Evolutionary conservation across 23 red algal species (phyloP).

Genomic region (Gracilaria domingensis): DNA sequence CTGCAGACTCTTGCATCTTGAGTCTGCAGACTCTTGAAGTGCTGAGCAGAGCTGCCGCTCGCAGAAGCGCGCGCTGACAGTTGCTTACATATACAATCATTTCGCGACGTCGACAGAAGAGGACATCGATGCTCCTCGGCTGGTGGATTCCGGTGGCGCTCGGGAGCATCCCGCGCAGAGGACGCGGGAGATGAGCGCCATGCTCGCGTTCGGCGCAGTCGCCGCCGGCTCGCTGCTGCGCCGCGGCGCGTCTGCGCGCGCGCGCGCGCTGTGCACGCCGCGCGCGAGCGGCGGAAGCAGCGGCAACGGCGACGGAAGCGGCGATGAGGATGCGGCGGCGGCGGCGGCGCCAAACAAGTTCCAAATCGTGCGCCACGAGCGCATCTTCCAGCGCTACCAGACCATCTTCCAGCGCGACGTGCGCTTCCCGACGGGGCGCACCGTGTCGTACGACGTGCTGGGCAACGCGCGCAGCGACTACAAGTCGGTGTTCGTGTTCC

Average conservation of each 20-base stretch:
- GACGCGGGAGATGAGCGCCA: too few species aligned
- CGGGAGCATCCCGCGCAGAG: too few species aligned
- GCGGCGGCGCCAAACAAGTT: constrained; percentile 7
- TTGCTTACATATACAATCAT: too few species aligned
- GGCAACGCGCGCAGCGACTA: constrained; percentile 46
- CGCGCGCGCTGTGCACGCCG: neutral
- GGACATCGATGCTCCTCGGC: too few species aligned
- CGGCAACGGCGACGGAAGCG: neutral
- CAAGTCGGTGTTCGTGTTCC: constrained; percentile 83
- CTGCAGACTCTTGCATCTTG: too few species aligned
- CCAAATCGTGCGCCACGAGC: constrained; percentile 40
- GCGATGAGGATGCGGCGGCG: neutral
- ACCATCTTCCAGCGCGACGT: constrained; percentile 75
- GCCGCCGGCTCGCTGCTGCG: neutral
- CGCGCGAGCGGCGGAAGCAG: neutral
- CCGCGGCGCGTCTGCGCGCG: neutral
- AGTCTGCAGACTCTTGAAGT: too few species aligned
- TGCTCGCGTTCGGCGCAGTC: neutral
- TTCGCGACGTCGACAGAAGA: too few species aligned
- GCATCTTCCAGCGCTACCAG: constrained; percentile 66
- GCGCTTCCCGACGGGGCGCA: constrained; percentile 66
- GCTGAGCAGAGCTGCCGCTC: too few species aligned
- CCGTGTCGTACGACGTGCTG: constrained; percentile 82
- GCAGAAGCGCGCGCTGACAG: too few species aligned
- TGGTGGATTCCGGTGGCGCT: too few species aligned